Evolutionary conservation across 768 basidiomycete species (phyloP).

Genomic region (Boletus tomentosulus): DNA sequence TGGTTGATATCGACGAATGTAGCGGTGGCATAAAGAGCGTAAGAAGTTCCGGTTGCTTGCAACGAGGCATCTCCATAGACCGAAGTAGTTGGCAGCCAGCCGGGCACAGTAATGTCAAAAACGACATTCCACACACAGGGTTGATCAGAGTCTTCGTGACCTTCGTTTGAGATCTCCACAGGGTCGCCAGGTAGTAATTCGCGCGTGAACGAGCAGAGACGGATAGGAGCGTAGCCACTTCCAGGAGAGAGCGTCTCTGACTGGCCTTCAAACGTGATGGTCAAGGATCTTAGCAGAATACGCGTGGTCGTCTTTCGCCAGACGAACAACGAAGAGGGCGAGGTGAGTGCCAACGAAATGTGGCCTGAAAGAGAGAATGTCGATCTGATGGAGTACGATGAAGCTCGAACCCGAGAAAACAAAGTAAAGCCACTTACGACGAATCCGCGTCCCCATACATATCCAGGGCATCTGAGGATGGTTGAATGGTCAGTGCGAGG

Average conservation of each 20-base stretch:
- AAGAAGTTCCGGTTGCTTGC: slow-evolving; percentile 56
- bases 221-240: slow-evolving; percentile 63
- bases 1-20: slow-evolving; percentile 50
- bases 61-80: slow-evolving; percentile 38
- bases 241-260: slow-evolving; percentile 63
- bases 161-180: slow-evolving; percentile 62
- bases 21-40: slow-evolving; percentile 64
- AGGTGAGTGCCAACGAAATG: slow-evolving; percentile 59
- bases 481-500: slow-evolving; percentile 59
- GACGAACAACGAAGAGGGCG: slow-evolving; percentile 55
- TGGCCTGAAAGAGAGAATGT: slow-evolving; percentile 87
- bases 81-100: slow-evolving; percentile 76
- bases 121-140: slow-evolving; percentile 68
- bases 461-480: slow-evolving; percentile 52
- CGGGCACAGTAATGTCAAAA: slow-evolving; percentile 83
- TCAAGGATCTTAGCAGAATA: slow-evolving; percentile 63
- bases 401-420: slow-evolving; percentile 4
- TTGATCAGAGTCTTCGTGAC: slow-evolving; percentile 49
- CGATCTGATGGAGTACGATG: slow-evolving; percentile 45
- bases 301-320: slow-evolving; percentile 43
- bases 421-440: slow-evolving; percentile 42
- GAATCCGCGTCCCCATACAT: slow-evolving; percentile 68
- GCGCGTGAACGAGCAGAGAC: slow-evolving; percentile 63
- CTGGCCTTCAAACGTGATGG: slow-evolving; percentile 82
- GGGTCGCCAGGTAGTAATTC: slow-evolving; percentile 50